Evolutionary conservation across 1,284 basidiomycete species (phyloP).

Genomic region (Wallemia mellicola): DNA sequence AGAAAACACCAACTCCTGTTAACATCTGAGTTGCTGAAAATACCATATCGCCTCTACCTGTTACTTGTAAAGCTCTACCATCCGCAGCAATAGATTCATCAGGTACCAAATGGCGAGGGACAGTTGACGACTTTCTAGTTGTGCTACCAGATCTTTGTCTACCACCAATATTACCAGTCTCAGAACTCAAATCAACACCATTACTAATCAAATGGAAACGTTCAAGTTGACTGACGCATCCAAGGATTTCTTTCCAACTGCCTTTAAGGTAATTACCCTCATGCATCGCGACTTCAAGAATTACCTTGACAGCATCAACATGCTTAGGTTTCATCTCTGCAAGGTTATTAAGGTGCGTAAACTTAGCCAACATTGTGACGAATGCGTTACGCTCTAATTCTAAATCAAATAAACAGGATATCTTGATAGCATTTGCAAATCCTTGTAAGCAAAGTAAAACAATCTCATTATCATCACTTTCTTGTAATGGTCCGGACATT

Average conservation of each 20-base stretch:
- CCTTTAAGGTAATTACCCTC: slow-evolving; percentile 81
- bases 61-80: slow-evolving; percentile 88
- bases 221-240: slow-evolving; percentile 84
- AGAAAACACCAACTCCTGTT: no score
- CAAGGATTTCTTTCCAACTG: slow-evolving; percentile 83
- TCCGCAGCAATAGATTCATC: slow-evolving; percentile 89
- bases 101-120: slow-evolving; percentile 24
- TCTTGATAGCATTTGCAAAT: slow-evolving; percentile 70
- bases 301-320: slow-evolving; percentile 83
- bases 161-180: background rate
- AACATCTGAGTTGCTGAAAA: slow-evolving; percentile 85
- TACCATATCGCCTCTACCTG: slow-evolving; percentile 95
- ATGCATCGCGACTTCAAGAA: slow-evolving; percentile 68
- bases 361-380: slow-evolving; percentile 85
- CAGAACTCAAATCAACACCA: slow-evolving; percentile 29
- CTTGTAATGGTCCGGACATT: slow-evolving; percentile 65
- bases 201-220: slow-evolving; percentile 84
- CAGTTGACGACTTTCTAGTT: slow-evolving; percentile 2
- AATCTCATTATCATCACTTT: slow-evolving; percentile 65
- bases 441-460: slow-evolving; percentile 79
- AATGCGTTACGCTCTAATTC: slow-evolving; percentile 88
- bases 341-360: slow-evolving; percentile 82
- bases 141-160: background rate
- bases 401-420: slow-evolving; percentile 79
- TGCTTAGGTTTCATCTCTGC: slow-evolving; percentile 97